Percentiles rank a stretch among this genome's conserved stretches.
phyloP scores from a whole-genome alignment of 2,329 filamentous ascomycete genomes.

The Colletotrichum destructivum region DNA sequence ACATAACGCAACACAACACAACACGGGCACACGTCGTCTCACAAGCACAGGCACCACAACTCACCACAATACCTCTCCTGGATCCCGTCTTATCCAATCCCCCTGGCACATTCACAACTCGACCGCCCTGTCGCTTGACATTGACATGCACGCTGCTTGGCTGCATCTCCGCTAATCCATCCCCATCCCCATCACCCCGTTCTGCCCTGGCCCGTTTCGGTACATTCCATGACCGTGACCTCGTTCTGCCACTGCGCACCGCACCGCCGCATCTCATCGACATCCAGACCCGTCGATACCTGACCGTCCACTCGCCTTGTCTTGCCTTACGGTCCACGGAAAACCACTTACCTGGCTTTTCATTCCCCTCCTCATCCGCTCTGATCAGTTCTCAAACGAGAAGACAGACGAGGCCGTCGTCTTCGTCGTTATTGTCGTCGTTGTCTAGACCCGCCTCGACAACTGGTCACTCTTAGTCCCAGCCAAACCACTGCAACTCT shows the following conservation, averaged over 20 bases:
- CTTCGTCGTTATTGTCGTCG: neutral
- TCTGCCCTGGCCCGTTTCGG: constrained; percentile 37
- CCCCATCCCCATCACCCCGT: constrained; percentile 25
- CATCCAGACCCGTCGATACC: constrained; percentile 30
- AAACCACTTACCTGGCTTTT: neutral
- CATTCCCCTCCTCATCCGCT: neutral
- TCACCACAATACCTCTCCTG: constrained; percentile 9
- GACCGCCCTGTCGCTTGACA: constrained; percentile 25
- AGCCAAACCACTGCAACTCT: constrained; percentile 20
- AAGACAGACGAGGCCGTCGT: neutral
- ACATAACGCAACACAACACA: no score
- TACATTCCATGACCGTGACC: constrained; percentile 39
- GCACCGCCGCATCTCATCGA: constrained; percentile 41
- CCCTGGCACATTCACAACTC: constrained; percentile 34
- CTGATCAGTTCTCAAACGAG: constrained; percentile 8
- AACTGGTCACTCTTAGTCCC: constrained; percentile 4
- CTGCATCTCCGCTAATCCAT: constrained; percentile 31
- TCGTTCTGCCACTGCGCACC: constrained; percentile 22
- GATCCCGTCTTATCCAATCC: constrained; percentile 16
- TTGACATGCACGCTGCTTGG: constrained; percentile 21
- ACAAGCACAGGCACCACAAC: neutral
- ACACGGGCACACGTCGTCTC: neutral
- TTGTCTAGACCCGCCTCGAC: constrained; percentile 19
- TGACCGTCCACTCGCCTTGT: constrained; percentile 11
- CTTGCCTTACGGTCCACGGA: neutral